Conservation (phyloP, 2,329 filamentous ascomycete species). For the Alternaria sp. region DNA sequence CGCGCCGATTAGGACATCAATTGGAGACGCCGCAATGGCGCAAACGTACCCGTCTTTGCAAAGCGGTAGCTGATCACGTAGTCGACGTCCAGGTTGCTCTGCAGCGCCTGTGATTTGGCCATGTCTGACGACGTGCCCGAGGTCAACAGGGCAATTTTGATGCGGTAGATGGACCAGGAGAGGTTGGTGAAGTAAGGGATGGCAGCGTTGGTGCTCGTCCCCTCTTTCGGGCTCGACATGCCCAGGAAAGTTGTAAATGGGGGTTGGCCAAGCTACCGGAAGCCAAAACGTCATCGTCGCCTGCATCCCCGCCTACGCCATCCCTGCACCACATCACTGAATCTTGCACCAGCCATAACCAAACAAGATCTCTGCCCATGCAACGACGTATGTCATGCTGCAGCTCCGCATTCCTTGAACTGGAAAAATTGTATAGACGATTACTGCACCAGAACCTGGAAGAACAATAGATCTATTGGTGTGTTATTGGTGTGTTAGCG, state of each 20-base stretch:
- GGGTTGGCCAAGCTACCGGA: conserved; percentile 31
- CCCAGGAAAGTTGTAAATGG: conserved; percentile 32
- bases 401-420: background rate
- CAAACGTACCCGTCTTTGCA: conserved; percentile 68
- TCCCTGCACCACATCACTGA: conserved; percentile 30
- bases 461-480: background rate
- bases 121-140: conserved; percentile 33
- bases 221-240: conserved; percentile 24
- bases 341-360: background rate
- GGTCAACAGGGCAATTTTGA: conserved; percentile 27
- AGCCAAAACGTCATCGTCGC: conserved; percentile 39
- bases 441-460: background rate
- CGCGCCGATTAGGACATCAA: too few species aligned
- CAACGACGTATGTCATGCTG: background rate
- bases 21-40: too few species aligned
- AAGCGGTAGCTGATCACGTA: conserved; percentile 86
- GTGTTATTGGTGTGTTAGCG: background rate
- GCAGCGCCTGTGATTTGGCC: conserved; percentile 48
- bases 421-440: background rate
- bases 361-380: conserved; percentile 5
- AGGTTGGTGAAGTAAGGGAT: conserved; percentile 27
- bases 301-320: conserved; percentile 17
- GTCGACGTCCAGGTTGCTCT: conserved; percentile 75
- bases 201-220: conserved; percentile 12
- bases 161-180: conserved; percentile 23